A percentile compares a stretch with the other conserved stretches of the same genome.
Evolutionary conservation across 2,329 filamentous ascomycete genomes (phyloP).

Genomic region (Hortaea werneckii): DNA sequence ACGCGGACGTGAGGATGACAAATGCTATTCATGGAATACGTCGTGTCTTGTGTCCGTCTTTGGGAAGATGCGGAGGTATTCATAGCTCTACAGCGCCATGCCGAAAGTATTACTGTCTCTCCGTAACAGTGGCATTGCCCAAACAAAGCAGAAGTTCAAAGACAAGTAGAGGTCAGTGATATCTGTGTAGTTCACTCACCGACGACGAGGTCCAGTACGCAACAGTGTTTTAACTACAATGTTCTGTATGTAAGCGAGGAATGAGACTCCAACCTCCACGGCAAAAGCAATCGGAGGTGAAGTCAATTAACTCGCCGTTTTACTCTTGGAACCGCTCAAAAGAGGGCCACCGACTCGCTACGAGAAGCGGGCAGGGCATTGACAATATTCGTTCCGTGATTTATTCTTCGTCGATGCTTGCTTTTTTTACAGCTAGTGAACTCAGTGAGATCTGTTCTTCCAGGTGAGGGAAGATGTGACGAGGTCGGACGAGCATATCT

Average conservation of each 20-base stretch:
- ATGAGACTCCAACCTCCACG: constrained; percentile 7
- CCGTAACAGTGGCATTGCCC: too few relatives aligned
- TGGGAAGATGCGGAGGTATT: too few relatives aligned
- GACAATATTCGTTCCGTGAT: constrained; percentile 3
- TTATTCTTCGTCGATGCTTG: neutral
- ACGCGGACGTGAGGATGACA: too few relatives aligned
- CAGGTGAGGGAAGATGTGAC: neutral
- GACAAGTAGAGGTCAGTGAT: too few relatives aligned
- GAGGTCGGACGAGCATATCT: neutral
- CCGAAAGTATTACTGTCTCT: too few relatives aligned
- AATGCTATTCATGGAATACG: too few relatives aligned
- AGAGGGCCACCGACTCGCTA: constrained; percentile 4
- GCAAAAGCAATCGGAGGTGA: constrained; percentile 1
- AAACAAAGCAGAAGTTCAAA: too few relatives aligned
- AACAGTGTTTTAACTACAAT: neutral
- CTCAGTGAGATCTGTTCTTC: neutral
- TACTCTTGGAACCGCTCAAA: constrained; percentile 8
- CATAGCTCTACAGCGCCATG: too few relatives aligned
- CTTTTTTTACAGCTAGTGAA: constrained; percentile 1
- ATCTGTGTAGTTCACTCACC: too few relatives aligned
- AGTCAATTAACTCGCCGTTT: constrained; percentile 7
- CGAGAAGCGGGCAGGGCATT: constrained; percentile 1
- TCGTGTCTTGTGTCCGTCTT: too few relatives aligned
- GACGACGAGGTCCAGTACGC: too few relatives aligned
- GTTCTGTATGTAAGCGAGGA: constrained; percentile 6